Percentiles rank a stretch among this genome's conserved stretches.
Evolutionary conservation across 225 moss, liverwort and hornwort species (phyloP).

Genomic region (Marchantia paleacea): DNA sequence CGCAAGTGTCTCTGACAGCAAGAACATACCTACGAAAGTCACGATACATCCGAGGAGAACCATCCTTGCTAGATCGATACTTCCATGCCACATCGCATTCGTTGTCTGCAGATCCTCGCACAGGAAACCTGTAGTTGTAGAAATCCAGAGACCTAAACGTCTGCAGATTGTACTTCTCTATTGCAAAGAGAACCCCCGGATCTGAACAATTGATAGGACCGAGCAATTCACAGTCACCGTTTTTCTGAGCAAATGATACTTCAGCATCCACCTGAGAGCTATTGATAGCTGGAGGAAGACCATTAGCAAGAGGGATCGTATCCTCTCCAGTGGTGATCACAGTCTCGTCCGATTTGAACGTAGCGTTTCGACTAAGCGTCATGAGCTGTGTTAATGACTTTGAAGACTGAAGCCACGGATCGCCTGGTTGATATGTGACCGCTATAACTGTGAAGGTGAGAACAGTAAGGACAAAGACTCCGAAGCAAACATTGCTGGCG

Average conservation of each 20-base stretch:
- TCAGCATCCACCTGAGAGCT: slow-evolving; percentile 29
- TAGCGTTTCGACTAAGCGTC: slow-evolving; percentile 51
- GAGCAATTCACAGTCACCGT: slow-evolving; percentile 35
- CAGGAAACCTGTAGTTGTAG: slow-evolving; percentile 57
- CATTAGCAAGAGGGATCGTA: neutral
- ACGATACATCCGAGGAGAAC: slow-evolving; percentile 66
- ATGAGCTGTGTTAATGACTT: slow-evolving; percentile 39
- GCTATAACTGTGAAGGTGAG: slow-evolving; percentile 68
- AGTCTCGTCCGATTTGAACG: slow-evolving; percentile 63
- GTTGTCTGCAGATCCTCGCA: slow-evolving; percentile 40
- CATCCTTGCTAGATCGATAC: slow-evolving; percentile 62
- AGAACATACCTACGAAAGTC: slow-evolving; percentile 68
- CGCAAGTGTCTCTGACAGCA: slow-evolving; percentile 43
- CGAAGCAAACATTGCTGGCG: slow-evolving; percentile 73
- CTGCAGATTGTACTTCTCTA: slow-evolving; percentile 59
- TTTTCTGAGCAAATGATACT: slow-evolving; percentile 18
- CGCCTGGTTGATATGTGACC: slow-evolving; percentile 73
- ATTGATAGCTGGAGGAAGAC: slow-evolving; percentile 45
- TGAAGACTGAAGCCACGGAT: slow-evolving; percentile 66
- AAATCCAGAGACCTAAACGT: slow-evolving; percentile 64
- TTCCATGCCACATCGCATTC: slow-evolving; percentile 83
- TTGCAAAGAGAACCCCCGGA: slow-evolving; percentile 53
- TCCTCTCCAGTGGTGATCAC: slow-evolving; percentile 87
- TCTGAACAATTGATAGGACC: slow-evolving; percentile 52
- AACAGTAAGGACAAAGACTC: slow-evolving; percentile 58